These are phyloP conservation scores for Gossypium arboreum DNA, from an alignment of 345 rosid species.

Conservation along the genomic window DNA sequence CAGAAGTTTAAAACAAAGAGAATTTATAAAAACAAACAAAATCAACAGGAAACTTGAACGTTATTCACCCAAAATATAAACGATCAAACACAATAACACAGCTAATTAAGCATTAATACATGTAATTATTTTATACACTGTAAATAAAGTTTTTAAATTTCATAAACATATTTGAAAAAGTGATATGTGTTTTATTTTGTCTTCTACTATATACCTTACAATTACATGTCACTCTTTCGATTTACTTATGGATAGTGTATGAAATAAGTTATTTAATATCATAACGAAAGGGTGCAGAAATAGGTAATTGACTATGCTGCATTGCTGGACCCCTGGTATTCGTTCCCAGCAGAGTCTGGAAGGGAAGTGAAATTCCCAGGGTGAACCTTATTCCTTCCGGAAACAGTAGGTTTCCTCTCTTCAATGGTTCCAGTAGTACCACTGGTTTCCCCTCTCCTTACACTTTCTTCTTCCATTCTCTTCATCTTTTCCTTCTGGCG, in stretches of 20 bases:
- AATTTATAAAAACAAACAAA: neutral
- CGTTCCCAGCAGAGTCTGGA: conserved; percentile 1
- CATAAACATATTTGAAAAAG: no score
- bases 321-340: neutral
- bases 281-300: neutral
- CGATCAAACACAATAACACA: neutral
- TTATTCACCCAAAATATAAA: neutral
- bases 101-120: neutral
- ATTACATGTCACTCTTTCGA: no score
- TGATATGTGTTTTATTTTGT: no score
- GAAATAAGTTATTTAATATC: neutral
- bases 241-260: no score
- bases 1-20: neutral
- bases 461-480: conserved; percentile 12
- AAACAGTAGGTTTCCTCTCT: conserved; percentile 3
- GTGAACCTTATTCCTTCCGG: conserved; percentile 8
- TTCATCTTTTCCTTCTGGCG: conserved; percentile 15
- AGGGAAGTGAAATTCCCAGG: neutral
- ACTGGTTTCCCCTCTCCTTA: neutral
- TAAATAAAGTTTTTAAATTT: no score
- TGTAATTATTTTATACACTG: no score
- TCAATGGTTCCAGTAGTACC: neutral
- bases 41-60: neutral
- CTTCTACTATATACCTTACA: no score
- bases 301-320: neutral